Percentiles rank a stretch among this genome's conserved stretches.
Evolutionary conservation across 2,329 filamentous ascomycete genomes (phyloP).

Genomic region (Fusarium circinatum): DNA sequence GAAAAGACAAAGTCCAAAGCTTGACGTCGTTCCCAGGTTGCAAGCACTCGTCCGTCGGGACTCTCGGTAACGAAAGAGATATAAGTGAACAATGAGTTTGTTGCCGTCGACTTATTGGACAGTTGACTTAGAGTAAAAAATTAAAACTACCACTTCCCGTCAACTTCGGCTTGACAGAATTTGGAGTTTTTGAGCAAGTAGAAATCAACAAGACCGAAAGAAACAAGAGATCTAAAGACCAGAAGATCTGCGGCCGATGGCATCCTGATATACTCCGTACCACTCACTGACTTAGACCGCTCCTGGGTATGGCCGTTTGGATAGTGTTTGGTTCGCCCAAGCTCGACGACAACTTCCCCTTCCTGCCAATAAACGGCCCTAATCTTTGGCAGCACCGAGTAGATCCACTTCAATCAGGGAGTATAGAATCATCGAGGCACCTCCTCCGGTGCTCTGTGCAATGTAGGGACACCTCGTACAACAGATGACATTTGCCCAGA

Average conservation of each 20-base stretch:
- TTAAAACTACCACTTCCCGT: not conserved
- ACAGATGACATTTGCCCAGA: constrained; percentile 37
- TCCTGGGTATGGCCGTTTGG: constrained; percentile 20
- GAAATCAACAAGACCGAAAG: constrained; percentile 9
- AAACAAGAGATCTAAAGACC: constrained; percentile 16
- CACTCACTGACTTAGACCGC: constrained; percentile 41
- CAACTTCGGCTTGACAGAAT: not conserved
- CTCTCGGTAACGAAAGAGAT: constrained; percentile 11
- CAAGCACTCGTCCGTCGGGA: constrained; percentile 32
- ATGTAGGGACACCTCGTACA: constrained; percentile 33
- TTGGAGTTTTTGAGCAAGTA: not conserved
- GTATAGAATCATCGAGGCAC: constrained; percentile 21
- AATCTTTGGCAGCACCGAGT: constrained; percentile 15
- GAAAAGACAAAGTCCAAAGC: constrained; percentile 7
- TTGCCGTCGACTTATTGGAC: not conserved
- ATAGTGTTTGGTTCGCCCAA: constrained; percentile 36
- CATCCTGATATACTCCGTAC: constrained; percentile 41
- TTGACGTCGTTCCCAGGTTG: constrained; percentile 16
- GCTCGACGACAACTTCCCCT: not conserved
- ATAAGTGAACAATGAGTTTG: not conserved
- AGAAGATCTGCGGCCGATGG: constrained; percentile 29
- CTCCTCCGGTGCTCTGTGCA: constrained; percentile 17
- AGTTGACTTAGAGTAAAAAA: not conserved
- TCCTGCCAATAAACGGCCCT: constrained; percentile 34
- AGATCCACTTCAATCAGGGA: constrained; percentile 19